Percentiles rank a stretch among this genome's conserved stretches.
phyloP scores from a whole-genome alignment of 106 monocot genomes.

The Dendrobium catenatum region DNA sequence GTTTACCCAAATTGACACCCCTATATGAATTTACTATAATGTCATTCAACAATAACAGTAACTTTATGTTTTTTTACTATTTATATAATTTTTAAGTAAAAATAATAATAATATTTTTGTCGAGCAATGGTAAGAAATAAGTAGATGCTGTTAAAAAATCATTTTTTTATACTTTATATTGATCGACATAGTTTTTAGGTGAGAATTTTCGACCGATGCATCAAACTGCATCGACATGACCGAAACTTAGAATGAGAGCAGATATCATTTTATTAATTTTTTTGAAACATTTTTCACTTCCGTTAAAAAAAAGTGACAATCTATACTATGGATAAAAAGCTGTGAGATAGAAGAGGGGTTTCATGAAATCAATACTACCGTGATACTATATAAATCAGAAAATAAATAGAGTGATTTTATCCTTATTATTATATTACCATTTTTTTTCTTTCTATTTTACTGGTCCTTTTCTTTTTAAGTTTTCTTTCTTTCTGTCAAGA shows the following conservation, averaged over 20 bases:
- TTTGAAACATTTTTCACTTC: background rate
- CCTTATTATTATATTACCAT: background rate
- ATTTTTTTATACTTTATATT: background rate
- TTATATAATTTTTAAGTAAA: too few species aligned
- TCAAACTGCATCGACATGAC: slow-evolving; percentile 1
- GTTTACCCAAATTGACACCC: too few species aligned
- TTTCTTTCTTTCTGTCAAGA: background rate
- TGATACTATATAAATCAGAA: slow-evolving; percentile 4
- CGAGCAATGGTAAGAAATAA: too few species aligned
- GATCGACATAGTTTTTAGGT: background rate
- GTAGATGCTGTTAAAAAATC: background rate
- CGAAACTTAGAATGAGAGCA: background rate
- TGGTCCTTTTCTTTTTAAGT: background rate
- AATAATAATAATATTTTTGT: too few species aligned
- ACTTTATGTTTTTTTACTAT: too few species aligned
- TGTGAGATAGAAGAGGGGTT: background rate
- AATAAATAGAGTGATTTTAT: background rate
- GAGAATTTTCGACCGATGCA: background rate
- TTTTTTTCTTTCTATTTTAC: background rate
- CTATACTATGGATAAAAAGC: background rate
- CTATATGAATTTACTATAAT: too few species aligned
- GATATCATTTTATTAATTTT: background rate
- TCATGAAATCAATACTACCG: background rate
- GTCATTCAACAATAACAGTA: too few species aligned
- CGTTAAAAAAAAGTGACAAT: background rate